Conservation (phyloP, 108 stramenopile genomes). For the Cyclotella kingstonii region DNA sequence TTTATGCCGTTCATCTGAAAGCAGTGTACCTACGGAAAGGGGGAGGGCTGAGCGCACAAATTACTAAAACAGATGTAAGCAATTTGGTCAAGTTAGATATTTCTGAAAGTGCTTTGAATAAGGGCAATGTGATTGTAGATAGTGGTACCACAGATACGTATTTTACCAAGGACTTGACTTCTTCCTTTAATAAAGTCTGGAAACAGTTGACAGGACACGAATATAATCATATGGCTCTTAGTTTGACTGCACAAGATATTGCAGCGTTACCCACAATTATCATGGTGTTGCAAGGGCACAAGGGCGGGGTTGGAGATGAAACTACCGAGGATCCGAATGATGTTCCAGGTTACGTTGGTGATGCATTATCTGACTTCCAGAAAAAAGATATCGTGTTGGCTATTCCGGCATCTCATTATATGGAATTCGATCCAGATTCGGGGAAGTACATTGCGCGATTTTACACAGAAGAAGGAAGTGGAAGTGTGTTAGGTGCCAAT, state of each 20-base stretch:
- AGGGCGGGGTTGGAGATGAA: conserved; percentile 36
- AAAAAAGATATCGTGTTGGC: conserved; percentile 76
- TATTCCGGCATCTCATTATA: conserved; percentile 78
- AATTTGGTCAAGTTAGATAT: conserved; percentile 22
- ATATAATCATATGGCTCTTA: conserved; percentile 41
- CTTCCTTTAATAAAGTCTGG: conserved; percentile 60
- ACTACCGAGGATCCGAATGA: conserved; percentile 19
- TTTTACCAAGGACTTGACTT: conserved; percentile 50
- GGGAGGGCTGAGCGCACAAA: conserved; percentile 40
- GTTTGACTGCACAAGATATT: conserved; percentile 59
- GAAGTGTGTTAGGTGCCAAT: conserved; percentile 92
- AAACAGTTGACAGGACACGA: conserved; percentile 55
- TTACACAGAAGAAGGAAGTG: conserved; percentile 76
- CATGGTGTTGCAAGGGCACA: conserved; percentile 62
- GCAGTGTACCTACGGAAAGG: conserved; percentile 62
- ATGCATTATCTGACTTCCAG: conserved; percentile 46
- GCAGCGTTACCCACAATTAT: conserved; percentile 77
- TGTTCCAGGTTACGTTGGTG: conserved; percentile 52
- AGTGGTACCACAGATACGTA: conserved; percentile 98
- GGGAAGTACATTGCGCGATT: conserved; percentile 65
- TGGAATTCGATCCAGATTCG: conserved; percentile 60
- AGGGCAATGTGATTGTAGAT: conserved; percentile 93
- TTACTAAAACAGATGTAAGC: conserved; percentile 22
- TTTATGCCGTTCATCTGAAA: conserved; percentile 71
- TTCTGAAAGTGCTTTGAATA: conserved; percentile 42